These are phyloP conservation scores for Syzygium grande DNA, from an alignment of 345 rosid species.

Conservation along the genomic window DNA sequence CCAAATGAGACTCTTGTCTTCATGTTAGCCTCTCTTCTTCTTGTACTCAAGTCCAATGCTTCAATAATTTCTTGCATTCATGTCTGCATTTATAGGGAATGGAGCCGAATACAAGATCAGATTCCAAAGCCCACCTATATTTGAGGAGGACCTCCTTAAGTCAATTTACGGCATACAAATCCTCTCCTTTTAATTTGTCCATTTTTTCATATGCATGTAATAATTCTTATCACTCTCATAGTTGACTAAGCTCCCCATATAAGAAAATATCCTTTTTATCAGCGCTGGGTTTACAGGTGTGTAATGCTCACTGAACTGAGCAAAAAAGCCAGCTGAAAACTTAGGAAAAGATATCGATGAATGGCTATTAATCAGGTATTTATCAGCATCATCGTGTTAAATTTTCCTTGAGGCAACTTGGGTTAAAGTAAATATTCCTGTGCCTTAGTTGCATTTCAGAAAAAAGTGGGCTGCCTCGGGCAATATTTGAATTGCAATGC, in stretches of 20 bases:
- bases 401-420: not conserved
- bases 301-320: not conserved
- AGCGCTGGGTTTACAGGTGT: not conserved
- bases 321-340: not conserved
- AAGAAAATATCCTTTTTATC: not conserved
- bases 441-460: not conserved
- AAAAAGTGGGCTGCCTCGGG: not conserved
- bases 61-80: not conserved
- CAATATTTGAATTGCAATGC: not conserved
- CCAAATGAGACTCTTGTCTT: not conserved
- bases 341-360: not conserved
- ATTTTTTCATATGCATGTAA: not conserved
- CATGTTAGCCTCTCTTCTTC: not conserved
- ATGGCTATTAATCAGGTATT: not conserved
- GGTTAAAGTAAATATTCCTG: not conserved
- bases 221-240: rapidly evolving
- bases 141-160: not conserved
- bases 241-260: not conserved
- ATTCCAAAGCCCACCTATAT: not conserved
- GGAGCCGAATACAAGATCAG: not conserved
- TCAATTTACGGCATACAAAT: not conserved
- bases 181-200: not conserved
- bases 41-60: not conserved
- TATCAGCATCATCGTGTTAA: not conserved
- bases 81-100: not conserved